These are phyloP conservation scores for Penicillium crystallinum DNA, from an alignment of 495 filamentous ascomycete genomes.

Conservation along the genomic window DNA sequence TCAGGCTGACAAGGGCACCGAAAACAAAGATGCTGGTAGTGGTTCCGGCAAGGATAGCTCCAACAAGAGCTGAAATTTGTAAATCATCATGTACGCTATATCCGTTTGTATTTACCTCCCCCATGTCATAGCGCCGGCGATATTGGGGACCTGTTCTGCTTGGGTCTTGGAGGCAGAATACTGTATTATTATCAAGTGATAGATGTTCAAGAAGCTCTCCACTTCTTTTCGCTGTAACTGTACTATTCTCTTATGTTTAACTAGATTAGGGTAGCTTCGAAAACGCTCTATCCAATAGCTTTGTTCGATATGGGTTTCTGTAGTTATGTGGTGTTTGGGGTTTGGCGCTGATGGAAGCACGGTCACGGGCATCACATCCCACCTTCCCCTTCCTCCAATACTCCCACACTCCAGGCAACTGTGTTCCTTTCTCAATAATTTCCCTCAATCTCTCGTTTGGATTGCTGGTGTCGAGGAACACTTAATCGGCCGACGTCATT, in stretches of 20 bases:
- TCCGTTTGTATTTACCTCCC: conserved; percentile 31
- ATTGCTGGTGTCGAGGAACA: neutral
- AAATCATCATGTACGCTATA: conserved; percentile 25
- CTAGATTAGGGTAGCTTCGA: neutral
- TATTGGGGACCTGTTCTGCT: conserved; percentile 25
- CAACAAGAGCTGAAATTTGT: conserved; percentile 43
- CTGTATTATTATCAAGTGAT: conserved; percentile 23
- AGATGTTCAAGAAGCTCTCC: conserved; percentile 25
- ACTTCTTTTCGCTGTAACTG: conserved; percentile 9
- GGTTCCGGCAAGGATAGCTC: conserved; percentile 38
- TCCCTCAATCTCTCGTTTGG: neutral
- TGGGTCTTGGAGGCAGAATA: conserved; percentile 12
- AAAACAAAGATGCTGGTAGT: conserved; percentile 22
- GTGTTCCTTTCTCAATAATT: conserved; percentile 2
- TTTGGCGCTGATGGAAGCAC: conserved; percentile 19
- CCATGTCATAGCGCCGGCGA: conserved; percentile 46
- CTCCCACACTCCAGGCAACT: conserved; percentile 1
- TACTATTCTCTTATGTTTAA: neutral
- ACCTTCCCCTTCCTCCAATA: conserved; percentile 8
- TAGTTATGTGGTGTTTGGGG: neutral
- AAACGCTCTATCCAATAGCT: neutral
- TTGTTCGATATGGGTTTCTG: neutral
- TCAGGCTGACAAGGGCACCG: conserved; percentile 25
- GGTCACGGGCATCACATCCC: conserved; percentile 21
- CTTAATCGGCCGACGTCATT: conserved; percentile 21